phyloP scores from a whole-genome alignment of 192 early-diverging fungal species.

The Coemansia sp. region DNA sequence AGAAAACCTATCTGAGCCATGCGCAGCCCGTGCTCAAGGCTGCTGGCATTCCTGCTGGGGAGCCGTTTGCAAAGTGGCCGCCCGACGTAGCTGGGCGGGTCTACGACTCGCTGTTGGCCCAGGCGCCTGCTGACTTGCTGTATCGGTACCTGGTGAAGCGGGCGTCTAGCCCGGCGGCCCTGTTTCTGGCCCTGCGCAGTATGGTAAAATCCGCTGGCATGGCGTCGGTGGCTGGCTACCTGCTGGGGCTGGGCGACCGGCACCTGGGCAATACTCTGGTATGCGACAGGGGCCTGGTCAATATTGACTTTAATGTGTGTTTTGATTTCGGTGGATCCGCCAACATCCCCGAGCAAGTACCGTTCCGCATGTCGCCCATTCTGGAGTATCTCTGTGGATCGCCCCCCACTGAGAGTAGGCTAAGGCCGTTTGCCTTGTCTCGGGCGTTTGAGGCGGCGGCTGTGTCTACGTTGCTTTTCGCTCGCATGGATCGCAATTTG shows the following conservation, averaged over 20 bases:
- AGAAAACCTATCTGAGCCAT: constrained; percentile 15
- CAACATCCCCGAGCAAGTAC: constrained; percentile 69
- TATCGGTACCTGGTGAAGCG: constrained; percentile 8
- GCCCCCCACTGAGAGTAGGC: background rate
- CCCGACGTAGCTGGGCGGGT: background rate
- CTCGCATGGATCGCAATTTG: constrained; percentile 29
- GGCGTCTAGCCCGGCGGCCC: constrained; percentile 18
- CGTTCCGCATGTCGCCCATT: constrained; percentile 70
- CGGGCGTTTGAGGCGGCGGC: constrained; percentile 18
- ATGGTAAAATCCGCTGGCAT: constrained; percentile 36
- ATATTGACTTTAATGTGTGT: constrained; percentile 77
- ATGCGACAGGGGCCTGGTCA: constrained; percentile 58
- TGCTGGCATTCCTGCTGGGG: background rate
- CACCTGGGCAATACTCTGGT: constrained; percentile 76
- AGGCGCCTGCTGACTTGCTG: constrained; percentile 14
- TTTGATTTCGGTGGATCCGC: constrained; percentile 66
- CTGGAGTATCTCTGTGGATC: constrained; percentile 33
- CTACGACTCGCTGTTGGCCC: constrained; percentile 15
- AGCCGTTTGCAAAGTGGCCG: constrained; percentile 31
- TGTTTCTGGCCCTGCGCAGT: constrained; percentile 5
- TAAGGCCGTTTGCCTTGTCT: constrained; percentile 20
- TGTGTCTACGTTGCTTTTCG: constrained; percentile 14
- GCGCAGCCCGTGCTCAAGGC: constrained; percentile 6
- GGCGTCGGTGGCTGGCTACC: constrained; percentile 64
- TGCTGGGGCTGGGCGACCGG: constrained; percentile 68